Base-by-base conservation (phyloP, 306 rosid genomes). In the Ochetophila trinervis region DNA sequence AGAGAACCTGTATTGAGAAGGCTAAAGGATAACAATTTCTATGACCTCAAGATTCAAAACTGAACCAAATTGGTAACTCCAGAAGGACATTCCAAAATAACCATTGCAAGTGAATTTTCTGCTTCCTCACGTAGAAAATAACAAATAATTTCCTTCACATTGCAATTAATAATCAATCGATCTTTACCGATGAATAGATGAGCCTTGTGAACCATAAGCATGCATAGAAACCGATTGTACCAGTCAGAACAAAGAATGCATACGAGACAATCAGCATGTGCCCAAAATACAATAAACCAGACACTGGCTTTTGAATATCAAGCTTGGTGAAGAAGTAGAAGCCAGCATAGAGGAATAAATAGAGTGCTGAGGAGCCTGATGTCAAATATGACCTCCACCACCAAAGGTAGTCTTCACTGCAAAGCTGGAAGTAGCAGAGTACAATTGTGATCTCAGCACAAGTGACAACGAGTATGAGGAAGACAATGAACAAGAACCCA, bases 361-460 rank as follows among this genome's bases (percentile, higher is more conserved):
- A 91, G 55, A 91, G 71, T 24, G 97, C 96, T 16, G 97, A 91
- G 59, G 97, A 88, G 56, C 97, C 97, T 7, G 96, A 85, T 76
- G 97, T 91, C 69, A 91, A 71, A 60, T 91, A 91, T 3, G 96
- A 88, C 57, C 96, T 86, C 97, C 97, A 91, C 97, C 97, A 91
- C 97, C 97, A 91, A 18, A 32, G 78, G 78, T 91, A 91, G 74
- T 91, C 96, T 77, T 91, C 97, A 36, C 97, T 85, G 74, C 96
- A 91, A n/a, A 91, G 80, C 80, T 89, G 98, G 95, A 92, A 92
- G 95, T 92, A 92, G 86, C 98, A 92, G 50, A 92, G 89, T 55
- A 92, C 97, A 13, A 89, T 69, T 19, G 98, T 87, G 67, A 92
- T 89, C 89, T 92, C 98, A 0, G 96, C 96, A 63, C 98, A 89